Base-by-base conservation (phyloP, 768 basidiomycete genomes). In the Lactarius hengduanensis region DNA sequence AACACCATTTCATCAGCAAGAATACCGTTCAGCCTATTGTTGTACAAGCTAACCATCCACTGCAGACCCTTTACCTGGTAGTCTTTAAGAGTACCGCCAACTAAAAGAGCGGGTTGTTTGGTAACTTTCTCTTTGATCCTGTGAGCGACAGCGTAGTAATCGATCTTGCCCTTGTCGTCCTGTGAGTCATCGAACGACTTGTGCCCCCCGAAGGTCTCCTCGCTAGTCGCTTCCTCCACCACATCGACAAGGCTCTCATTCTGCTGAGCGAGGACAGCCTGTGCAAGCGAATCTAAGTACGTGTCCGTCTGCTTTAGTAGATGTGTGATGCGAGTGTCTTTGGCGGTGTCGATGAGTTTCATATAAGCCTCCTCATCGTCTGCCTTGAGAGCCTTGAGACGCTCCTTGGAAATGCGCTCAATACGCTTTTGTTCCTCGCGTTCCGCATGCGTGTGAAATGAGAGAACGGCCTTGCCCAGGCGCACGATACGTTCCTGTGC, bases 341-440 rank as follows among this genome's bases (percentile, higher is more conserved):
- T 99, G 65, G 96, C 96, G 20, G 96, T 97, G 76, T 98, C 97
- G 73, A 99, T 93, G 73, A 99, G 90, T 75, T 95, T 95, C 86
- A 98, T 90, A 78, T 99, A 99, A n/a, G 94, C 96, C 78, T 98
- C 97, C 80, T 99, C 97, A 80, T 99, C 96, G 74, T 98, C 96
- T 34, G 91, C 91, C 79, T 96, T 95, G 71, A 98, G 87, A 9
- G 96, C 97, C 80, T 92, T 94, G 69, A 99, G 80, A 92, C 96
- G 94, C 77, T 98, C 97, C 80, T 98, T 98, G 56, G 91, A 88
- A 55, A 99, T 87, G 63, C 94, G 83, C 78, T 98, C 97, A 70
- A 99, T 91, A 32, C 96, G 86, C 76, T 95, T 94, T 84, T 96
- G 93, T 76, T 99, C 97, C 77, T 98, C 96, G 81, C 94, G 96